These are phyloP conservation scores for Quercus suber DNA, from an alignment of 306 rosid genomes.

Conservation along the genomic window DNA sequence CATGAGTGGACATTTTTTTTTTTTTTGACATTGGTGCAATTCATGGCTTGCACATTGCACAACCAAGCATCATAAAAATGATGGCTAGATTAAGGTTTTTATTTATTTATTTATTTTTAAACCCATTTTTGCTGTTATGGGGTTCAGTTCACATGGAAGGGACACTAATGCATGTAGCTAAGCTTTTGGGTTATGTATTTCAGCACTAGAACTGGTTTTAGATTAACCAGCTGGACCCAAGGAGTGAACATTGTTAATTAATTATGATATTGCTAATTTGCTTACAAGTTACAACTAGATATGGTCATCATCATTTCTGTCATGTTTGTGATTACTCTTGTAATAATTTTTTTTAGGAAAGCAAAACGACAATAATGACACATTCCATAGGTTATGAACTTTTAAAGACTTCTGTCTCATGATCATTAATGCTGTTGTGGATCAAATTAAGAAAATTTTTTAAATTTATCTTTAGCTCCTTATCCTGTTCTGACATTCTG, in stretches of 20 bases:
- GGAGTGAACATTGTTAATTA: not conserved
- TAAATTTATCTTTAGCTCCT: not conserved
- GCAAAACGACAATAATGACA: not conserved
- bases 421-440: not conserved
- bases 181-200: not conserved
- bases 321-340: not conserved
- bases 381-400: not conserved
- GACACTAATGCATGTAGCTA: not conserved
- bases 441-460: not conserved
- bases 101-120: not conserved
- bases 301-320: not conserved
- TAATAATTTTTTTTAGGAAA: not conserved
- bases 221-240: not conserved
- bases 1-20: not conserved
- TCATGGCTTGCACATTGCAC: constrained; percentile 8
- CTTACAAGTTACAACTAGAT: not conserved
- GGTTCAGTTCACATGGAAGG: not conserved
- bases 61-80: not conserved
- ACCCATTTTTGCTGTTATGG: not conserved
- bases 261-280: not conserved
- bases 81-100: not conserved
- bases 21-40: not conserved
- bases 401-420: not conserved
- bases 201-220: not conserved
- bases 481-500: not conserved